Conservation (phyloP, 371 early-diverging fungal genomes). For the Mucor velutinosus region DNA sequence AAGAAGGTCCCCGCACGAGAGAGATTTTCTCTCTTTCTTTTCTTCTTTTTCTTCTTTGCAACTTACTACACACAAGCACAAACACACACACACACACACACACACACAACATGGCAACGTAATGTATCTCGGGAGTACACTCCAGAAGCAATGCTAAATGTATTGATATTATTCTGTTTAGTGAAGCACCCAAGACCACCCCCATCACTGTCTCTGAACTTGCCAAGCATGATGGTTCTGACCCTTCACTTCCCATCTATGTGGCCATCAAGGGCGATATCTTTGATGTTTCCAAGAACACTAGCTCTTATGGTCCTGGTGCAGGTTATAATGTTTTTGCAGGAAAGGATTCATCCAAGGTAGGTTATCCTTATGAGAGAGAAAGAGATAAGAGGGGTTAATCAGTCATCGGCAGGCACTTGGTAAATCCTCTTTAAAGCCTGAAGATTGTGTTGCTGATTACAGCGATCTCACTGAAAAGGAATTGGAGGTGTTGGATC, state of each 20-base stretch:
- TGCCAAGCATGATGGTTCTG: slow-evolving; percentile 69
- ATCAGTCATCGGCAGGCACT: slow-evolving; percentile 56
- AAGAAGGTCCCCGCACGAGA: neutral
- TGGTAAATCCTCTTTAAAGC: slow-evolving; percentile 74
- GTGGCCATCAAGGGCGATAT: slow-evolving; percentile 83
- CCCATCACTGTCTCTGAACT: slow-evolving; percentile 68
- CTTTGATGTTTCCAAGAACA: slow-evolving; percentile 78
- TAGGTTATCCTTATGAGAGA: slow-evolving; percentile 39
- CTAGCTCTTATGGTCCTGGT: slow-evolving; percentile 68
- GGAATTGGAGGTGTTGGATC: slow-evolving; percentile 71
- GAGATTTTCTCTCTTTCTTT: slow-evolving; percentile 1
- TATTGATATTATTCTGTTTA: slow-evolving; percentile 6
- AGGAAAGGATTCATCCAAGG: slow-evolving; percentile 80
- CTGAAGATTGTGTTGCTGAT: slow-evolving; percentile 76
- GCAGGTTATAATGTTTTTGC: slow-evolving; percentile 75
- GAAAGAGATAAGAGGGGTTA: neutral
- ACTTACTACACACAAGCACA: too few relatives aligned
- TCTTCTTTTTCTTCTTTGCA: neutral
- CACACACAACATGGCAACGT: slow-evolving; percentile 21
- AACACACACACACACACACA: neutral
- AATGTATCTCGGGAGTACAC: neutral
- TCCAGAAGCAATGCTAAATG: neutral
- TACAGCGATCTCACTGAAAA: slow-evolving; percentile 65
- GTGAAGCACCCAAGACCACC: slow-evolving; percentile 53
- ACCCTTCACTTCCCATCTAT: slow-evolving; percentile 71